Percentiles rank a stretch among this genome's conserved stretches.
Evolutionary conservation across 371 early-diverging fungal genomes (phyloP).

Genomic region (Blastocladiella emersonii): DNA sequence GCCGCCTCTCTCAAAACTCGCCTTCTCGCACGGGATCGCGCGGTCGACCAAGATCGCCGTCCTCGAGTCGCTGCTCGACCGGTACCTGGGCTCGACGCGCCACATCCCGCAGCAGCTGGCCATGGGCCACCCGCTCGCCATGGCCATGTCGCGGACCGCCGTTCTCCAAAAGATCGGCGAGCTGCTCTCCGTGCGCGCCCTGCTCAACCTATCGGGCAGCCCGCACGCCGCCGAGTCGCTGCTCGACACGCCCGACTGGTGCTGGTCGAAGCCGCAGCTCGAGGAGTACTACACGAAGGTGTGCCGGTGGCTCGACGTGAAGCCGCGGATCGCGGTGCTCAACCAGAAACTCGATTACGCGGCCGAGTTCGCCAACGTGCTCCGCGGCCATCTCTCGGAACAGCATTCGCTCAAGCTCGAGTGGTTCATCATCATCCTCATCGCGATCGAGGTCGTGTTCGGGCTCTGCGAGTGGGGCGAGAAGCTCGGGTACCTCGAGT

Average conservation of each 20-base stretch:
- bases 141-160: conserved; percentile 21
- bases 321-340: conserved; percentile 25
- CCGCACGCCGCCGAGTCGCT: conserved; percentile 22
- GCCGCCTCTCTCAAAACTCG: conserved; percentile 27
- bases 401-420: conserved; percentile 32
- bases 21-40: conserved; percentile 32
- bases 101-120: conserved; percentile 29
- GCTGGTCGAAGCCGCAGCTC: conserved; percentile 25
- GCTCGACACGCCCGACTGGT: conserved; percentile 30
- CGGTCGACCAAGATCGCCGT: conserved; percentile 31
- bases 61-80: conserved; percentile 29
- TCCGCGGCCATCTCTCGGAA: conserved; percentile 30
- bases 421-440: conserved; percentile 36
- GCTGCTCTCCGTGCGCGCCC: conserved; percentile 25
- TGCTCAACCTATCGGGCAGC: conserved; percentile 20
- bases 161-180: conserved; percentile 30
- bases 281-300: conserved; percentile 26
- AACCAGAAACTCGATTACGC: conserved; percentile 46
- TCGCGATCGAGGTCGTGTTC: conserved; percentile 22
- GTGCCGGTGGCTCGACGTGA: conserved; percentile 27
- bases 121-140: conserved; percentile 17
- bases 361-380: conserved; percentile 32
- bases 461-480: conserved; percentile 11
- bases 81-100: conserved; percentile 22
- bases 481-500: conserved; percentile 7